These are phyloP conservation scores for Colletotrichum shisoi DNA, from an alignment of 2,329 filamentous ascomycete species.

Conservation along the genomic window DNA sequence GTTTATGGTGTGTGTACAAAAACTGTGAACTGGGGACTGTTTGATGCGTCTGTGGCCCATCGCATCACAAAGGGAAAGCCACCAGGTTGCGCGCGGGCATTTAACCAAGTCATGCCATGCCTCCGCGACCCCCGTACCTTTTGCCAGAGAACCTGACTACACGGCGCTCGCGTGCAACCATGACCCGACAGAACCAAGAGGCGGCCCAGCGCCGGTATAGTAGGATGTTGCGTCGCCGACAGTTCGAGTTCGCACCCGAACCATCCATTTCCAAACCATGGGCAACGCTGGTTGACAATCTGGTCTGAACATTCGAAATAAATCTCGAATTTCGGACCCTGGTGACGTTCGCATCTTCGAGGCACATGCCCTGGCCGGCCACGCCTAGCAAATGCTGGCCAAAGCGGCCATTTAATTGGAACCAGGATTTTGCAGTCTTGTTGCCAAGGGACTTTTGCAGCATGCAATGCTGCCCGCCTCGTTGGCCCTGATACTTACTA, in stretches of 20 bases:
- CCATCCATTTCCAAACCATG: not conserved
- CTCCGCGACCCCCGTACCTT: no score
- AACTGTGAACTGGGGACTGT: not conserved
- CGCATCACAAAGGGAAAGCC: constrained; percentile 18
- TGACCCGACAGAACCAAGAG: constrained; percentile 9
- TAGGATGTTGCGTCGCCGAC: not conserved
- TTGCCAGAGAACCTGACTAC: not conserved
- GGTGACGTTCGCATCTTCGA: constrained; percentile 1
- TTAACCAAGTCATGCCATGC: not conserved
- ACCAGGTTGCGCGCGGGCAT: constrained; percentile 14
- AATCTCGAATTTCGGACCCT: constrained; percentile 4
- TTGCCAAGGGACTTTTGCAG: constrained; percentile 16
- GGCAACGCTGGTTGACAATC: constrained; percentile 10
- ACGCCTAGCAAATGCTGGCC: constrained; percentile 11
- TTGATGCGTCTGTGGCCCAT: not conserved
- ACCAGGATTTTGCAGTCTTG: constrained; percentile 11
- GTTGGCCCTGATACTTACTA: not conserved
- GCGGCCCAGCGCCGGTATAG: constrained; percentile 26
- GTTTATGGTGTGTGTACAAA: not conserved
- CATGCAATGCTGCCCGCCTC: constrained; percentile 15
- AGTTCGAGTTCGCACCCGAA: not conserved
- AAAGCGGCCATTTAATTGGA: constrained; percentile 21
- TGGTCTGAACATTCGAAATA: constrained; percentile 14
- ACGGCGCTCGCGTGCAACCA: constrained; percentile 2
- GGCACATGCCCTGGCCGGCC: constrained; percentile 11